Evolutionary conservation across 306 rosid species (phyloP), one percentile per base, ranked within the genome.

Genomic region (Oemleria cerasiformis): DNA sequence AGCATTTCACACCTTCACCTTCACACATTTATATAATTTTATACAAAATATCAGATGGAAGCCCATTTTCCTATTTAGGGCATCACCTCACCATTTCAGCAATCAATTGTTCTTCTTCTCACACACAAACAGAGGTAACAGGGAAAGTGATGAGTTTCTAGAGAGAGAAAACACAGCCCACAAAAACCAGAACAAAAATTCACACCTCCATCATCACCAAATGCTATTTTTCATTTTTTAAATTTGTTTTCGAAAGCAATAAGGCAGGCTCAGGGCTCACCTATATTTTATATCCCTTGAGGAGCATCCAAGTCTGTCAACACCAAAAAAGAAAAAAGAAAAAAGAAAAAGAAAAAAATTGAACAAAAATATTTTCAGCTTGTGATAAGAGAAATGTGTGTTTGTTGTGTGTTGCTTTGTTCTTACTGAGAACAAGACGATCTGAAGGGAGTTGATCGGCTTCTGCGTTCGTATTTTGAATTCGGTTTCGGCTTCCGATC

Each of bases 401-500:
- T 56, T 36, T 16, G 16, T 36, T 8, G 16, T 56, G 8, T 56
- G 62, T 11, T 16, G 62, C 39, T 56, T 56, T 56, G 40, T 62
- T 65, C 34, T 67, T 63, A 43, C 74, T 78, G 73, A 79, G 17
- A 21, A 50, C 54, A 39, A 47, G 25, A 5, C 21, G 86, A 84
- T 81, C 81, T 72, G 43, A 58, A 75, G 76, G 56, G 68, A 79
- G 57, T 79, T 79, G 80, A 61, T 44, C 70, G 23, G 20, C 17
- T 68, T 74, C 30, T 6, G 11, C 53, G 6, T 14, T 60, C 72
- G 36, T 30, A 14, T 68, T 76, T 30, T 8, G 16, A 38, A 55
- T 5, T 57, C 60, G 19, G 8, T 6, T 59, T 17, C 78, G 64
- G 82, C 70, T 17, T 63, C 88, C 81, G 85, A 84, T 86, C 86